Evolutionary conservation across 1,284 basidiomycete genomes (phyloP), one percentile per base, ranked within the genome.

Genomic region (Boletellus deceptivus): DNA sequence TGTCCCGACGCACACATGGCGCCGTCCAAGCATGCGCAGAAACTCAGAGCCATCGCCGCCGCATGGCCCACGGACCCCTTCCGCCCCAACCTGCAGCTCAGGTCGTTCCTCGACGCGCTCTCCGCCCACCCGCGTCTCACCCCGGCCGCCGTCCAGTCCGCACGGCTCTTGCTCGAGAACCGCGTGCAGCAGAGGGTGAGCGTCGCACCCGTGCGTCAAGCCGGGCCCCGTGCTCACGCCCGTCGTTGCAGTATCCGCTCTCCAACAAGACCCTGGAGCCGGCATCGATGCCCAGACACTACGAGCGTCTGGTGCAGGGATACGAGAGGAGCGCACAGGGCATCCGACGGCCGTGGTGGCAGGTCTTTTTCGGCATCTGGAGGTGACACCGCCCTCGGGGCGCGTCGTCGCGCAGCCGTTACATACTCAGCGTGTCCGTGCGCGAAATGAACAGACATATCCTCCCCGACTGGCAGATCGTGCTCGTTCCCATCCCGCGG

Each of bases 341-440:
- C n/a, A 85, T 88, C 45, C 76, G 76, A 20, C 73, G 88, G 41
- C 86, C 87, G 3, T 83, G 83, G 84, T 91, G 87, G 87, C 88
- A 90, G 67, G 72, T 86, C 37, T 86, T 90, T 68, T 84, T 90
- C 58, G 79, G 80, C 38, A 74, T 89, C 51, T 89, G 85, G 86
- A 57, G 52, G 55, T 88, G 76, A 70, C 47, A 31, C 41, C 29
- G 13, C 7, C 14, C 11, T n/a, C 41, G 16, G 17, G 14, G 27
- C 27, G 16, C n/a, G 22, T n/a, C 46, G n/a, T 34, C 29, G 6
- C n/a, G 29, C 17, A 17, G 22, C n/a, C 39, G 16, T 27, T 10
- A 25, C 35, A 36, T 18, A 22, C 11, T 38, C 18, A 33, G 17
- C 33, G 20, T 8, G 22, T 3, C 4, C 43, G 17, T 33, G 29